A percentile compares a stretch with the other conserved stretches of the same genome.
phyloP scores from a whole-genome alignment of 495 filamentous ascomycete genomes.

The Cudoniella acicularis region DNA sequence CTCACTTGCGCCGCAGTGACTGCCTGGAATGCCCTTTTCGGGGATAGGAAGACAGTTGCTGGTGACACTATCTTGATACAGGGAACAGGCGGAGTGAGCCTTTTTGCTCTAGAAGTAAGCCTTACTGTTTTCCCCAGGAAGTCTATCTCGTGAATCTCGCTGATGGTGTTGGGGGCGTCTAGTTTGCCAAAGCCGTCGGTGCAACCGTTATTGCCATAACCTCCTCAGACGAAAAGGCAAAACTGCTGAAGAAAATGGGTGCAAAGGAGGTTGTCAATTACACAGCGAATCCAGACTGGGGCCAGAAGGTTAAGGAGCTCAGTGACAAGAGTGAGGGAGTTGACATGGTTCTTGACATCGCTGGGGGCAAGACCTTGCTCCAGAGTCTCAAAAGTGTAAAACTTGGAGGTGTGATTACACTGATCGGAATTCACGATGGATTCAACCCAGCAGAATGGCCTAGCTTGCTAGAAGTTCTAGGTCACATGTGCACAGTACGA shows the following conservation, averaged over 20 bases:
- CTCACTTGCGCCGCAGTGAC: constrained; percentile 71
- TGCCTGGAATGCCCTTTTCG: constrained; percentile 78
- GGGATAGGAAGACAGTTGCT: constrained; percentile 57
- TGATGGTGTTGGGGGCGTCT: constrained; percentile 21
- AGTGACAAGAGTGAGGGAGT: constrained; percentile 57
- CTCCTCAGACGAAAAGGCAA: constrained; percentile 60
- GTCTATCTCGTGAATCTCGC: neutral
- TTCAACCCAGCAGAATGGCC: constrained; percentile 33
- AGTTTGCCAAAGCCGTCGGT: constrained; percentile 80
- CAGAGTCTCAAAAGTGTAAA: constrained; percentile 62
- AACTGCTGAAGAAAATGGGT: constrained; percentile 63
- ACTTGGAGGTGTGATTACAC: constrained; percentile 60
- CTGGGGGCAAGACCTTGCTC: constrained; percentile 52
- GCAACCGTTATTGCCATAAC: constrained; percentile 78
- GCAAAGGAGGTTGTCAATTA: constrained; percentile 79
- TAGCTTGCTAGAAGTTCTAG: constrained; percentile 47
- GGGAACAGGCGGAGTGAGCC: constrained; percentile 75
- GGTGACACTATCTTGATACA: constrained; percentile 71
- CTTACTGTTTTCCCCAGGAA: neutral
- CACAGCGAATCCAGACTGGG: constrained; percentile 64
- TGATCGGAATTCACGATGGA: constrained; percentile 64
- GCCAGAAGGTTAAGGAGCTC: constrained; percentile 61
- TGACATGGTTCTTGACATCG: constrained; percentile 67
- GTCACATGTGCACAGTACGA: constrained; percentile 52
- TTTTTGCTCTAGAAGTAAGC: constrained; percentile 62